Evolutionary conservation across 805 yeast genomes (phyloP).

Genomic region (Zygoascus flipseniorum): DNA sequence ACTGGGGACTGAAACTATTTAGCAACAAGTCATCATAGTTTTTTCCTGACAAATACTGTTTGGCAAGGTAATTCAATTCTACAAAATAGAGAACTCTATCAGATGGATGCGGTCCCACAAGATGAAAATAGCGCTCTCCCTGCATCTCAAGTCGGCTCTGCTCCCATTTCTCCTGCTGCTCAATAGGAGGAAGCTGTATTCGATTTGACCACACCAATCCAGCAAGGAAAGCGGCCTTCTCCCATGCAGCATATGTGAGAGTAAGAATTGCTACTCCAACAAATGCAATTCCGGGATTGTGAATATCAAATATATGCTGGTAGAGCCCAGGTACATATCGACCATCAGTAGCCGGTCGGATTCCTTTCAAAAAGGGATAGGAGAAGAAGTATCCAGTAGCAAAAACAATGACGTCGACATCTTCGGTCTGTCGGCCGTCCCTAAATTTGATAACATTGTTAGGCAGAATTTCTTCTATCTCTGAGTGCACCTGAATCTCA

Average conservation of each 20-base stretch:
- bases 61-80: conserved; percentile 2
- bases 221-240: conserved; percentile 11
- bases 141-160: no score
- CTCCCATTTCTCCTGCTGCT: conserved; percentile 8
- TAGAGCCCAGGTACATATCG: conserved; percentile 44
- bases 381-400: conserved; percentile 70
- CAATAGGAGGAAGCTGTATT: conserved; percentile 5
- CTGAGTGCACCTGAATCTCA: conserved; percentile 34
- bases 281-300: conserved; percentile 56
- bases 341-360: conserved; percentile 36
- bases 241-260: conserved; percentile 6
- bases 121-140: no score
- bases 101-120: not conserved
- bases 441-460: conserved; percentile 14
- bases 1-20: not conserved
- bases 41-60: conserved; percentile 1
- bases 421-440: conserved; percentile 26
- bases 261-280: conserved; percentile 42
- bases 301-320: conserved; percentile 48
- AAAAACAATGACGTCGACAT: conserved; percentile 52
- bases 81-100: conserved; percentile 3
- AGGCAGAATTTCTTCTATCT: conserved; percentile 29
- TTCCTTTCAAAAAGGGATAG: conserved; percentile 47
- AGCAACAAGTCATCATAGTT: conserved; percentile 3
- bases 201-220: conserved; percentile 6